phyloP scores from a whole-genome alignment of 768 basidiomycete species.

The Pleurotus citrinopileatus region DNA sequence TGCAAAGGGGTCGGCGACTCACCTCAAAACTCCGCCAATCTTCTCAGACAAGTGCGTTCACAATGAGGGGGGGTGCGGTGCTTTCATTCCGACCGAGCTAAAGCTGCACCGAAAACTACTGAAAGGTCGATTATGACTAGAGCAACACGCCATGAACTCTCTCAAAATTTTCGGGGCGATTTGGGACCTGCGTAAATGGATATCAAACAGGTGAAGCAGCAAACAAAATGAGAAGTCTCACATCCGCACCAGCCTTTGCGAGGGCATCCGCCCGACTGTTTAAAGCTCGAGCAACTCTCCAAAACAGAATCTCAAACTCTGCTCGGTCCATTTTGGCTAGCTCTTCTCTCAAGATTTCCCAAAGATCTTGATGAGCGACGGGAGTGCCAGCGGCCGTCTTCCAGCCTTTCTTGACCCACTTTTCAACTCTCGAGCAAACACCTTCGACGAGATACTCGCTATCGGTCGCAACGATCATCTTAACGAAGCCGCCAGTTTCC shows the following conservation, averaged over 20 bases:
- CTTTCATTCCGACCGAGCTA: too few relatives aligned
- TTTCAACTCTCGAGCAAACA: slow-evolving; percentile 17
- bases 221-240: background rate
- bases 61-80: too few relatives aligned
- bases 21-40: too few relatives aligned
- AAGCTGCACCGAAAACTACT: too few relatives aligned
- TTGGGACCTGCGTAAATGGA: too few relatives aligned
- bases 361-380: slow-evolving; percentile 23
- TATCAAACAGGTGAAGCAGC: background rate
- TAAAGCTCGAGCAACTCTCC: slow-evolving; percentile 17
- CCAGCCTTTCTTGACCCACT: slow-evolving; percentile 24
- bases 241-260: slow-evolving; percentile 15
- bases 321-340: slow-evolving; percentile 15
- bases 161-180: too few relatives aligned
- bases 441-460: slow-evolving; percentile 28
- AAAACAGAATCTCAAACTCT: slow-evolving; percentile 20
- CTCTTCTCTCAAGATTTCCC: slow-evolving; percentile 17
- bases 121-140: too few relatives aligned
- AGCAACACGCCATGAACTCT: too few relatives aligned
- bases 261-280: slow-evolving; percentile 18
- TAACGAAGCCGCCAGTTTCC: slow-evolving; percentile 25
- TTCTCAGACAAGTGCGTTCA: too few relatives aligned
- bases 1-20: too few relatives aligned
- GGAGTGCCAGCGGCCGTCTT: slow-evolving; percentile 13
- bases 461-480: slow-evolving; percentile 29